These are phyloP conservation scores for Amphicarpaea edgeworthii DNA, from an alignment of 306 rosid genomes.

Conservation along the genomic window DNA sequence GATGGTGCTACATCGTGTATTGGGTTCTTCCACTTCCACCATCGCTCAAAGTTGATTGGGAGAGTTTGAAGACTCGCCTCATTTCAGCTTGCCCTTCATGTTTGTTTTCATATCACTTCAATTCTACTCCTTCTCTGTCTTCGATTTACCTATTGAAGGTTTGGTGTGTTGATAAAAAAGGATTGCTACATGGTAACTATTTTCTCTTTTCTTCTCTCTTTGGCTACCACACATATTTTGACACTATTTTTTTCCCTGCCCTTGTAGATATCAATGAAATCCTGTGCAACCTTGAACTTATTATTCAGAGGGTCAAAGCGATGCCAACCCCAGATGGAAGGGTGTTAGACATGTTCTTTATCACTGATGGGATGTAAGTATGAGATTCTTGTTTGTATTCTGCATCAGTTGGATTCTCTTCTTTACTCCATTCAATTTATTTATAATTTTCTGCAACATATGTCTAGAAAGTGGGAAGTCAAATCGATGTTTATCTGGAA, in stretches of 20 bases:
- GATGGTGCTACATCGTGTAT: slow-evolving; percentile 79
- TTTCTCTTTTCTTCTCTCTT: not conserved
- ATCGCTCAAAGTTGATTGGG: slow-evolving; percentile 71
- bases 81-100: slow-evolving; percentile 74
- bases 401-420: slow-evolving; percentile 32
- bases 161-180: slow-evolving; percentile 74
- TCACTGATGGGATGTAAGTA: slow-evolving; percentile 83
- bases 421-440: not conserved
- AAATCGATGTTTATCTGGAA: not conserved
- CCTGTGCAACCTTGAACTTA: slow-evolving; percentile 79
- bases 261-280: slow-evolving; percentile 75
- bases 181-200: slow-evolving; percentile 73
- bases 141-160: slow-evolving; percentile 68
- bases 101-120: slow-evolving; percentile 59
- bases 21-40: slow-evolving; percentile 73
- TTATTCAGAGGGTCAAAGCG: slow-evolving; percentile 81
- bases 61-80: slow-evolving; percentile 69
- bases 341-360: slow-evolving; percentile 81
- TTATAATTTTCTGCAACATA: not conserved
- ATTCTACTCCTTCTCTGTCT: slow-evolving; percentile 56
- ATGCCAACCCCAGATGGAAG: slow-evolving; percentile 95
- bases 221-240: slow-evolving; percentile 27
- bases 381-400: slow-evolving; percentile 34
- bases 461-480: slow-evolving; percentile 2
- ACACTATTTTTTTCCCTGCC: not conserved